Evolutionary conservation across 1,284 basidiomycete genomes (phyloP).

Genomic region (Takashimella koratensis): DNA sequence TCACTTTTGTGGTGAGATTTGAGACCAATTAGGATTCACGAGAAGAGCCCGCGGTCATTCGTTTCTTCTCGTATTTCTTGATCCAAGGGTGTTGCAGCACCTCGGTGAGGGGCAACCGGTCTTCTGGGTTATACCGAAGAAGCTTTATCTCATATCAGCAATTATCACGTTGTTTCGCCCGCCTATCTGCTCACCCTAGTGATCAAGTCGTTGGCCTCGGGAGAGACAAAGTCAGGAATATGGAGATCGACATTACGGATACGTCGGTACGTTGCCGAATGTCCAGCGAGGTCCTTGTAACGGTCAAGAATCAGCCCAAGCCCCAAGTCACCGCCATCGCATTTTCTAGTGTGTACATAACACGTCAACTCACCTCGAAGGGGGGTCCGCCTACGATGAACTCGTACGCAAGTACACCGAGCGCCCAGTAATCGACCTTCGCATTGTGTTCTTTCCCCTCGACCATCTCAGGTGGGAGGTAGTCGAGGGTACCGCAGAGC

Average conservation of each 20-base stretch:
- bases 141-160: conserved; percentile 63
- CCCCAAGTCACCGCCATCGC: conserved; percentile 1
- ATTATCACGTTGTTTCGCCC: conserved; percentile 3
- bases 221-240: conserved; percentile 63
- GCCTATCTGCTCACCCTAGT: conserved; percentile 55
- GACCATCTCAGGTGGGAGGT: conserved; percentile 98
- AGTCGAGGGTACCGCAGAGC: conserved; percentile 92
- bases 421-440: conserved; percentile 80
- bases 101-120: conserved; percentile 73
- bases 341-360: not conserved
- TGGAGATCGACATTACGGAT: conserved; percentile 66
- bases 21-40: not conserved
- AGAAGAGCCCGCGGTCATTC: conserved; percentile 9
- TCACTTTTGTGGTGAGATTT: no score
- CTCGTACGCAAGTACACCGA: conserved; percentile 94
- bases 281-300: not conserved
- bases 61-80: conserved; percentile 60
- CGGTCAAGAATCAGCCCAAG: conserved; percentile 29
- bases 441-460: conserved; percentile 60
- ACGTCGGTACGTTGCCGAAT: conserved; percentile 74
- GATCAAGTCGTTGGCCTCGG: conserved; percentile 67
- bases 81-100: conserved; percentile 93
- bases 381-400: conserved; percentile 90
- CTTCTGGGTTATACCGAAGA: conserved; percentile 77
- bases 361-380: conserved; percentile 61